Percentiles rank a stretch among this genome's conserved stretches.
Evolutionary conservation across 345 rosid species (phyloP).

Genomic region (Aquilaria sinensis): DNA sequence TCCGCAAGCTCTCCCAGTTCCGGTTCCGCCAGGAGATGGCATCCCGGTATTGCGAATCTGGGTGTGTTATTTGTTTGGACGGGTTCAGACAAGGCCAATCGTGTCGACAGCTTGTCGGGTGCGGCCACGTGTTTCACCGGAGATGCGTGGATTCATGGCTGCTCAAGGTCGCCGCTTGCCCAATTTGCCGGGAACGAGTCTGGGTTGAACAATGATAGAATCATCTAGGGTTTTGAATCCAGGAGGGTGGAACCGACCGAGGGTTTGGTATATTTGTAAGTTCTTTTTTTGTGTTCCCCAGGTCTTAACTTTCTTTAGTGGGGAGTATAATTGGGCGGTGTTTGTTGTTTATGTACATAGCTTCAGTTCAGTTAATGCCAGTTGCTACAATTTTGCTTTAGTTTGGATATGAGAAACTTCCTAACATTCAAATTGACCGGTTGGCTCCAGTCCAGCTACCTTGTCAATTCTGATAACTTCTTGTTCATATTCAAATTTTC

Average conservation of each 20-base stretch:
- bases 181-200: constrained; percentile 58
- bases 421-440: too few relatives aligned
- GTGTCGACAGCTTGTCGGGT: constrained; percentile 63
- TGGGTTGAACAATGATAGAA: constrained; percentile 21
- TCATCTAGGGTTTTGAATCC: constrained; percentile 14
- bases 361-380: too few relatives aligned
- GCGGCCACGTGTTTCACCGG: constrained; percentile 78
- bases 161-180: constrained; percentile 61
- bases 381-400: too few relatives aligned
- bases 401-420: too few relatives aligned
- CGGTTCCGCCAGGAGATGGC: constrained; percentile 22
- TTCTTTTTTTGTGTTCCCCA: constrained; percentile 5
- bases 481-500: too few relatives aligned
- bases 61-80: constrained; percentile 77
- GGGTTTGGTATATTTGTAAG: constrained; percentile 34
- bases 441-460: too few relatives aligned
- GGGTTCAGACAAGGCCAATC: constrained; percentile 68
- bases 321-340: too few relatives aligned
- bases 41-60: constrained; percentile 19
- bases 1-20: constrained; percentile 61
- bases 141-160: constrained; percentile 85
- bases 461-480: too few relatives aligned
- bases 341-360: too few relatives aligned
- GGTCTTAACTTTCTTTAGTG: too few relatives aligned
- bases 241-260: constrained; percentile 14